Percentiles rank a stretch among this genome's conserved stretches.
These are phyloP conservation scores for Stephania yunnanensis DNA, from an alignment of 164 flowering plant species.

Conservation along the genomic window DNA sequence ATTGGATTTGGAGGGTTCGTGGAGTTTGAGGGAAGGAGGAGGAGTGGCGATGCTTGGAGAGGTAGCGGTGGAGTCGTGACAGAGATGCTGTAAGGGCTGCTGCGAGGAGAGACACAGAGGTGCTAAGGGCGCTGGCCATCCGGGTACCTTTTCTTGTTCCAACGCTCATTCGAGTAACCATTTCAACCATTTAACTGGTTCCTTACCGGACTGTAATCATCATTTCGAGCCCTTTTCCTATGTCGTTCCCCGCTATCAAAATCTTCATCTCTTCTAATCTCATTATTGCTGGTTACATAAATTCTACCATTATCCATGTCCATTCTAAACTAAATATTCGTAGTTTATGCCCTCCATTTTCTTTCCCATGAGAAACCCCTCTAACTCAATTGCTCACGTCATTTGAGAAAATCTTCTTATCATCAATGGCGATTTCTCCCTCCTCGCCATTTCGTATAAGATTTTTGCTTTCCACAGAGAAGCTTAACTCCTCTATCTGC, in stretches of 20 bases:
- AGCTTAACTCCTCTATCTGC: background rate
- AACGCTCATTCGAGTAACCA: conserved; percentile 23
- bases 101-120: no score
- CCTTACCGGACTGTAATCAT: conserved; percentile 24
- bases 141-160: conserved; percentile 43
- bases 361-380: conserved; percentile 5
- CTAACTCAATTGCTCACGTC: background rate
- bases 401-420: background rate
- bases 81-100: no score
- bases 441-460: background rate
- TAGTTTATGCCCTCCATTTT: conserved; percentile 17
- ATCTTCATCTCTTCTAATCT: conserved; percentile 22
- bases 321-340: conserved; percentile 15
- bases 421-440: conserved; percentile 1
- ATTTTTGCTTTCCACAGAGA: background rate
- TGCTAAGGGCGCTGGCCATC: no score
- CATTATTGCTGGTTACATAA: conserved; percentile 12
- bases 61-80: no score
- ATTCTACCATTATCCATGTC: conserved; percentile 18
- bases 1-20: no score
- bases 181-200: conserved; percentile 16
- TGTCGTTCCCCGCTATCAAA: conserved; percentile 28
- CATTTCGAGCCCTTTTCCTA: conserved; percentile 34
- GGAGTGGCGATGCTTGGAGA: no score
- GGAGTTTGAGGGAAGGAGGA: no score